Percentiles rank a stretch among this genome's conserved stretches.
Evolutionary conservation across 768 basidiomycete genomes (phyloP).

Genomic region (Atractiella rhizophila): DNA sequence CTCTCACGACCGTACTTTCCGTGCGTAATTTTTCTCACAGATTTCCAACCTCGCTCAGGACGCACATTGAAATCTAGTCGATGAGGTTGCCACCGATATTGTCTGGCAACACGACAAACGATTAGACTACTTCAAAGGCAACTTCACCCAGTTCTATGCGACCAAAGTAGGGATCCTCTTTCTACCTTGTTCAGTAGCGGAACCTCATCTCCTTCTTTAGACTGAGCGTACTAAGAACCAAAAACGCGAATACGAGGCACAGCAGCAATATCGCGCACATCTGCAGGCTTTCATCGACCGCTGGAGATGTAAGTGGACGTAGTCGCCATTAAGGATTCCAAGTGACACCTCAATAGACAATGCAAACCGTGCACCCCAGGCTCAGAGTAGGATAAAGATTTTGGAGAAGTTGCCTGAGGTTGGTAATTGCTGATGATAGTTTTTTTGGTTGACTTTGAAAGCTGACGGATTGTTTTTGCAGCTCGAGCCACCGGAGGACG

Average conservation of each 20-base stretch:
- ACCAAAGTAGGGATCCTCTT: constrained; percentile 93
- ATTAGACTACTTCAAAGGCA: constrained; percentile 96
- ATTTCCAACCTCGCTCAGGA: too few relatives aligned
- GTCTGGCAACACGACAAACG: constrained; percentile 48
- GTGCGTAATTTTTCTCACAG: too few relatives aligned
- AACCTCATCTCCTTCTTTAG: too few relatives aligned
- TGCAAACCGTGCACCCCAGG: constrained; percentile 42
- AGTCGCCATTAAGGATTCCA: too few relatives aligned
- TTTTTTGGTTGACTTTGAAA: too few relatives aligned
- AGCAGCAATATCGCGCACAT: constrained; percentile 83
- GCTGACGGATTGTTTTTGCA: too few relatives aligned
- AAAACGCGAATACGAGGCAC: constrained; percentile 69
- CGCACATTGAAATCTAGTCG: too few relatives aligned
- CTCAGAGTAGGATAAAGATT: constrained; percentile 46
- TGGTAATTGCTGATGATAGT: too few relatives aligned
- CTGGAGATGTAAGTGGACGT: constrained; percentile 53
- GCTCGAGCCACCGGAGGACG: constrained; percentile 68
- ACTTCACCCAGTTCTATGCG: constrained; percentile 96
- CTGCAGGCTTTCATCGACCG: constrained; percentile 93
- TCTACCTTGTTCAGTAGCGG: too few relatives aligned
- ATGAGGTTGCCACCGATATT: constrained; percentile 92
- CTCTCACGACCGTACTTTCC: constrained; percentile 90
- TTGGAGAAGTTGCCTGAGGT: constrained; percentile 80
- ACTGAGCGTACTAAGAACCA: constrained; percentile 72
- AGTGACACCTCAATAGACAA: constrained; percentile 17